Percentiles rank a stretch among this genome's conserved stretches.
Evolutionary conservation across 1,284 basidiomycete species (phyloP).

Genomic region (Ceratobasidium sp.): DNA sequence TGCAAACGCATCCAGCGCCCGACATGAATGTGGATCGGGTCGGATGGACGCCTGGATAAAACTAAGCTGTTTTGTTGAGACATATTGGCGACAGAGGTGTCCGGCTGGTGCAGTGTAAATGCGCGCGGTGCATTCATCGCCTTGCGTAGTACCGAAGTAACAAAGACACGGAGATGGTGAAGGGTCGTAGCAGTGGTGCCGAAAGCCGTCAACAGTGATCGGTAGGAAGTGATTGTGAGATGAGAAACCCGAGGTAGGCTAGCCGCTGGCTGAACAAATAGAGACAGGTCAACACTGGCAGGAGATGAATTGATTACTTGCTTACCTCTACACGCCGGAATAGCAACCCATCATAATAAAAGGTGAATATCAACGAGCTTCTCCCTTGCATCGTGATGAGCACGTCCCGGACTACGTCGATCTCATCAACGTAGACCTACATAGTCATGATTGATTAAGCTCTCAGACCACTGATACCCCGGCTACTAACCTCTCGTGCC

Average conservation of each 20-base stretch:
- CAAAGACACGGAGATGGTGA: constrained; percentile 67
- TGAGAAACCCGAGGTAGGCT: constrained; percentile 67
- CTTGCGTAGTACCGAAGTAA: constrained; percentile 53
- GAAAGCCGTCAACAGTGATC: constrained; percentile 66
- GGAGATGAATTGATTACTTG: not conserved
- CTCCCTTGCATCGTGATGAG: constrained; percentile 74
- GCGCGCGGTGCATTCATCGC: constrained; percentile 41
- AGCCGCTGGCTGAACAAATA: constrained; percentile 54
- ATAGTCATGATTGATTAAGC: not conserved
- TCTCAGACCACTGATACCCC: not conserved
- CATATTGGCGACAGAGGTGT: constrained; percentile 36
- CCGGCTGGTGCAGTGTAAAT: constrained; percentile 38
- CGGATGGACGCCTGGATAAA: constrained; percentile 30
- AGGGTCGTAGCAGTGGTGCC: constrained; percentile 62
- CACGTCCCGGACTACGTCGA: constrained; percentile 74
- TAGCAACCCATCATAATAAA: constrained; percentile 45
- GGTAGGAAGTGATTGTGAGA: constrained; percentile 65
- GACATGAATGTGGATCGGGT: constrained; percentile 49
- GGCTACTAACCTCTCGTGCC: constrained; percentile 1
- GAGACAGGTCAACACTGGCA: not conserved
- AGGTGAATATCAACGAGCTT: constrained; percentile 52
- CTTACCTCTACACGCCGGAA: constrained; percentile 28
- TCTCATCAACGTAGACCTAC: constrained; percentile 60
- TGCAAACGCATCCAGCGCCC: constrained; percentile 80
- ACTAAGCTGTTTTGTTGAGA: constrained; percentile 36